Evolutionary conservation across 495 filamentous ascomycete species (phyloP).

Genomic region (Lasiosphaeris hirsuta): DNA sequence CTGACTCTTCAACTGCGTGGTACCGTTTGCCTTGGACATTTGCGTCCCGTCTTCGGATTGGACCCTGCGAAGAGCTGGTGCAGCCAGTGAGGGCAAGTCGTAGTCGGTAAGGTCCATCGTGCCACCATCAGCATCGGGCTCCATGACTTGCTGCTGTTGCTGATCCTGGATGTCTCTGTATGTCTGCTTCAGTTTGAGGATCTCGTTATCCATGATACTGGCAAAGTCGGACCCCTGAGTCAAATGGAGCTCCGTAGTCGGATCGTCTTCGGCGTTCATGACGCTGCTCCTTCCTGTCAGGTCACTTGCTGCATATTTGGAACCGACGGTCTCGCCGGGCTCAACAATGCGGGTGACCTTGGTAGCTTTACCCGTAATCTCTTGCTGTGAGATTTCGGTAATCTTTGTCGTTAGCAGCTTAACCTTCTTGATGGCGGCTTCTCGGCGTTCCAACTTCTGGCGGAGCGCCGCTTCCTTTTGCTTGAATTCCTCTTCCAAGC

Average conservation of each 20-base stretch:
- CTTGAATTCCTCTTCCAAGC: conserved; percentile 30
- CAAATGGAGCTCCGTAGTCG: conserved; percentile 40
- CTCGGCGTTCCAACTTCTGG: conserved; percentile 33
- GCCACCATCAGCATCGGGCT: conserved; percentile 18
- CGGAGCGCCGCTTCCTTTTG: conserved; percentile 32
- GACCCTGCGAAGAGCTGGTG: conserved; percentile 15
- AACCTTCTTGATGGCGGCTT: conserved; percentile 34
- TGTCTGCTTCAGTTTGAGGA: conserved; percentile 35
- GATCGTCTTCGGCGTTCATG: conserved; percentile 37
- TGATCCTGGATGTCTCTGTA: conserved; percentile 32
- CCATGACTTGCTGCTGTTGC: conserved; percentile 13
- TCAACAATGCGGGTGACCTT: conserved; percentile 38
- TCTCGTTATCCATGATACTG: conserved; percentile 40
- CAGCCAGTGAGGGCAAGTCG: conserved; percentile 20
- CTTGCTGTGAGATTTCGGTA: conserved; percentile 32
- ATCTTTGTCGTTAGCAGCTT: conserved; percentile 30
- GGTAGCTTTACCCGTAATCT: conserved; percentile 29
- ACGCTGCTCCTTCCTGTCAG: conserved; percentile 27
- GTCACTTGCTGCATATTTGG: conserved; percentile 18
- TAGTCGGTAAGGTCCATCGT: conserved; percentile 24
- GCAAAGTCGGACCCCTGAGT: conserved; percentile 42
- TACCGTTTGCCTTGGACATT: conserved; percentile 18
- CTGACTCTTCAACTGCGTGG: conserved; percentile 24
- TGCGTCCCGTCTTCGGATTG: conserved; percentile 22
- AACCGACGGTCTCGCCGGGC: conserved; percentile 27